Evolutionary conservation across 371 early-diverging fungal genomes (phyloP), one percentile per base, ranked within the genome.

Genomic region (Zychaea mexicana): DNA sequence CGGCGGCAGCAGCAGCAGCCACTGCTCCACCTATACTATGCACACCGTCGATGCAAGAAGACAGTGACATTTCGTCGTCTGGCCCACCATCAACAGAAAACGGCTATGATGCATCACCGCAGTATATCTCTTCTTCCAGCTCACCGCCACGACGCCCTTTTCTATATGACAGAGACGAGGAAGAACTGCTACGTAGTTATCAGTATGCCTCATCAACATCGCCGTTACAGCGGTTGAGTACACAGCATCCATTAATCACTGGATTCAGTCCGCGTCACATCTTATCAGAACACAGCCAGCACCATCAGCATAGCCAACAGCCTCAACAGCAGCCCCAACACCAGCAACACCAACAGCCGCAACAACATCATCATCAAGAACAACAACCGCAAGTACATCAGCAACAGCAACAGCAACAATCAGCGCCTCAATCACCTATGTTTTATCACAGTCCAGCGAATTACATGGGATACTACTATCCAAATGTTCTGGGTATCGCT

Each of bases 1-100:
- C 57, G 10, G 57, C 57, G 24, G 57, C 59, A 27, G 46, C 45
- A 19, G 45, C 58, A 7, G 59, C 45, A 24, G 45, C 55, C 17
- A 39, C 62, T 8, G 55, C 62, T 36, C 57, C 60, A 32, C 47
- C 46, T 8, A 21, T 60, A 4, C 10, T 60, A 24, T 60, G 60
- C 28, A 60, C 60, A 6, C 60, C 60, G 4, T 60, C 60, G 13
- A 60, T 60, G 60, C 47, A 60, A 22, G 60, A 60, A 33, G 60
- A 60, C 13, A 60, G 60, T 24, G 60, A 60, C 19, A 42, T 60
- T 17, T 60, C 60, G 10, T 60, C 60, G 17, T 64, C 64, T 21
- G 56, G 64, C 15, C 56, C 64, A 57, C 49, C 64, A 9, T 47
- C 60, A 0, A 60, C 60, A 27, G 60, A 60, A 21, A 60, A 60